A percentile compares a stretch with the other conserved stretches of the same genome.
Conservation (phyloP, 2,329 filamentous ascomycete genomes). For the Phyllosticta paracitricarpa region DNA sequence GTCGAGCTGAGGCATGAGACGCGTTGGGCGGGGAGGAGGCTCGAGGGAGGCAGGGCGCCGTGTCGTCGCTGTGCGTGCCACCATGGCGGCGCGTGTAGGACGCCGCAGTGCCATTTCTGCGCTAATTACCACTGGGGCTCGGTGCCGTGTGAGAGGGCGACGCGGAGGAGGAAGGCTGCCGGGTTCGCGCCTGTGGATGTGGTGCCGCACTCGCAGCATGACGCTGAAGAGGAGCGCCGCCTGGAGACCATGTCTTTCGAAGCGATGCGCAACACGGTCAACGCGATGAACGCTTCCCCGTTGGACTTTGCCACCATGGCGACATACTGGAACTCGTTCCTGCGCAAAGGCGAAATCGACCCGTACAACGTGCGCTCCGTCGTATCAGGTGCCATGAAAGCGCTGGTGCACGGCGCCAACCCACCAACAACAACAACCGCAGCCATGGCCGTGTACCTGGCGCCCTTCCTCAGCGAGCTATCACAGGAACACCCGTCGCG, state of each 20-base stretch:
- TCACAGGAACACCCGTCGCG: not conserved
- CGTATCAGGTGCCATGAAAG: not conserved
- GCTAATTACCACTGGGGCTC: not conserved
- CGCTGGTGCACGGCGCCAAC: not conserved
- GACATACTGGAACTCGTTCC: not conserved
- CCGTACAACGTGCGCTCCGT: not conserved
- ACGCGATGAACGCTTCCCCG: not conserved
- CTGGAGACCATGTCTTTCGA: not conserved
- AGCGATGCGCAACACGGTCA: not conserved
- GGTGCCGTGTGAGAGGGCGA: not conserved
- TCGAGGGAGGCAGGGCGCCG: not conserved
- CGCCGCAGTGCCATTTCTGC: not conserved
- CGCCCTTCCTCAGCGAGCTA: not conserved
- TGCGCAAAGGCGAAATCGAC: not conserved
- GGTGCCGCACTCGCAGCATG: not conserved
- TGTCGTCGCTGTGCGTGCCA: not conserved
- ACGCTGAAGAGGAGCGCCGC: not conserved
- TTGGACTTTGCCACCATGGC: not conserved
- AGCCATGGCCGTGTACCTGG: not conserved
- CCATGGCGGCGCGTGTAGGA: not conserved
- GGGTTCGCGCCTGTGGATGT: not conserved
- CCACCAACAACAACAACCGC: not conserved
- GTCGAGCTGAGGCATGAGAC: not conserved
- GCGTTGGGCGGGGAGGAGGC: not conserved
- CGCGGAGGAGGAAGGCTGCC: not conserved